Conservation (phyloP, 305 asterid genomes). For the Rubia peregrina region DNA sequence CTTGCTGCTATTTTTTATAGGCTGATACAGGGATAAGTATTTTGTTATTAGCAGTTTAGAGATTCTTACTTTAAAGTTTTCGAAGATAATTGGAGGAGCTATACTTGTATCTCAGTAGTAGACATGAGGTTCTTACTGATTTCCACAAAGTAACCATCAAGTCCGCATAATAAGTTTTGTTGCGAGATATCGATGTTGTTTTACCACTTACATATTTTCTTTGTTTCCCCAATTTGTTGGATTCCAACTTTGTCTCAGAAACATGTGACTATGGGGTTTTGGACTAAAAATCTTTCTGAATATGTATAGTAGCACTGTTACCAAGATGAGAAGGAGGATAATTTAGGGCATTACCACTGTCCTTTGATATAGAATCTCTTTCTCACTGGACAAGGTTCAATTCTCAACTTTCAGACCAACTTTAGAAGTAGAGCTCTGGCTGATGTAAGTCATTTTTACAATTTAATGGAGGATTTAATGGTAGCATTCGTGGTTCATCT, state of each 20-base stretch:
- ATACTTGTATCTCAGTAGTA: no score
- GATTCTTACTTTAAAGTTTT: no score
- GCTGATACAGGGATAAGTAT: no score
- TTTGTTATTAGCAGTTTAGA: no score
- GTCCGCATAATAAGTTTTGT: slow-evolving; percentile 76
- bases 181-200: slow-evolving; percentile 64
- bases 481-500: slow-evolving; percentile 28
- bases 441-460: slow-evolving; percentile 28
- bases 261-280: slow-evolving; percentile 33
- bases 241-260: slow-evolving; percentile 40
- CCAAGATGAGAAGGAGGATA: slow-evolving; percentile 28
- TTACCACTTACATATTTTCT: slow-evolving; percentile 55
- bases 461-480: slow-evolving; percentile 36
- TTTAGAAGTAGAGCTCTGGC: slow-evolving; percentile 29
- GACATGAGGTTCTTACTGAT: no score
- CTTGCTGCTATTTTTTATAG: no score
- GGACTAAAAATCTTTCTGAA: slow-evolving; percentile 32
- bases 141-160: no score
- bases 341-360: slow-evolving; percentile 23
- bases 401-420: slow-evolving; percentile 29
- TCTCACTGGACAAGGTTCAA: slow-evolving; percentile 28
- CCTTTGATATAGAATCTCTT: slow-evolving; percentile 32
- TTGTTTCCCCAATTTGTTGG: slow-evolving; percentile 48
- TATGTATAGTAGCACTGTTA: slow-evolving; percentile 35
- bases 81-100: no score